phyloP scores from a whole-genome alignment of 495 filamentous ascomycete species.

The Geoglossum glabrum region DNA sequence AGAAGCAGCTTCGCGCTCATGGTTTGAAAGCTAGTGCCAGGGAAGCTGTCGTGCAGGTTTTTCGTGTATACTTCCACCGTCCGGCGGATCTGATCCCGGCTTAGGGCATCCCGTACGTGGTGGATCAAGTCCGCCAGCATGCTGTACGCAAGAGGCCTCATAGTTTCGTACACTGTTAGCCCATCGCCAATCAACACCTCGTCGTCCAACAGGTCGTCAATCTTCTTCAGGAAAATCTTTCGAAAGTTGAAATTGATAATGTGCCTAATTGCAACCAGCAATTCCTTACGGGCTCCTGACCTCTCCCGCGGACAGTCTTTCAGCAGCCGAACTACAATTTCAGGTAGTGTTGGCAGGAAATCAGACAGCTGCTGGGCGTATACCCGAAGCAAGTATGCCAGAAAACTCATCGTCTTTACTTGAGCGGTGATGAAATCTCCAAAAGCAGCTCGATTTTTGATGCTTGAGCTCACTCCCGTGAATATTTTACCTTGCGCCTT shows the following conservation, averaged over 20 bases:
- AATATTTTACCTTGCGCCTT: slow-evolving; percentile 56
- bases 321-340: slow-evolving; percentile 76
- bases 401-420: slow-evolving; percentile 98
- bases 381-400: slow-evolving; percentile 79
- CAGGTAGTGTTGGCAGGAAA: slow-evolving; percentile 71
- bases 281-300: slow-evolving; percentile 80
- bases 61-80: slow-evolving; percentile 95
- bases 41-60: slow-evolving; percentile 88
- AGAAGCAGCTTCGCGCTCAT: slow-evolving; percentile 96
- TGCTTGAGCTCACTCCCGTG: slow-evolving; percentile 81
- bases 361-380: slow-evolving; percentile 77
- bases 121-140: slow-evolving; percentile 97
- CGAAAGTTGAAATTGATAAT: slow-evolving; percentile 99
- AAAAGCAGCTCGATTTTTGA: slow-evolving; percentile 85
- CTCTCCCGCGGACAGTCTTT: slow-evolving; percentile 91
- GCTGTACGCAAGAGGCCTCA: slow-evolving; percentile 90
- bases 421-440: slow-evolving; percentile 95
- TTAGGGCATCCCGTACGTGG: slow-evolving; percentile 73
- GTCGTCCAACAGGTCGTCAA: slow-evolving; percentile 88
- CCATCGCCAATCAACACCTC: slow-evolving; percentile 87
- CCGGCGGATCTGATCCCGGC: slow-evolving; percentile 71
- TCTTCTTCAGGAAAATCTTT: slow-evolving; percentile 84
- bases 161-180: slow-evolving; percentile 86
- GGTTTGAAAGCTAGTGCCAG: slow-evolving; percentile 95
- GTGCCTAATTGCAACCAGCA: slow-evolving; percentile 88